Conservation (phyloP, 768 basidiomycete species). For the Russula dissimulans region DNA sequence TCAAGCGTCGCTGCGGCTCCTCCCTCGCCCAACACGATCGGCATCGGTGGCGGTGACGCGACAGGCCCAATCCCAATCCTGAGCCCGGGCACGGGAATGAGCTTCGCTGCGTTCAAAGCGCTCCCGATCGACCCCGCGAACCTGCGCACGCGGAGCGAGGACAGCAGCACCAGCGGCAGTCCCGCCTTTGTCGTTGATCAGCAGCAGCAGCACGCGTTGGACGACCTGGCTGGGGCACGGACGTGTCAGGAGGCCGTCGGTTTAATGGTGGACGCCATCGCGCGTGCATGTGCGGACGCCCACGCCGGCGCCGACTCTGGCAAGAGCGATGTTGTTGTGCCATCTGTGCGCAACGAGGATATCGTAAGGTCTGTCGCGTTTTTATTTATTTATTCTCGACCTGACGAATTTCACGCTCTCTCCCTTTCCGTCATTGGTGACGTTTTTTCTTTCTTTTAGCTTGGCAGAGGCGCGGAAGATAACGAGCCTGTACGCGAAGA, state of each 20-base stretch:
- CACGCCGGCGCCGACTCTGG: conserved; percentile 32
- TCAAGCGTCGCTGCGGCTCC: conserved; percentile 31
- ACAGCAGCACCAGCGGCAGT: conserved; percentile 22
- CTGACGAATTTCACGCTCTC: too few species aligned
- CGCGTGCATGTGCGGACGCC: conserved; percentile 54
- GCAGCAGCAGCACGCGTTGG: conserved; percentile 25
- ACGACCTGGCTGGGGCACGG: conserved; percentile 49
- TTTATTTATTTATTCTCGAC: too few species aligned
- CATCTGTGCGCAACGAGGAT: conserved; percentile 56
- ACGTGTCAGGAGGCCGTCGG: conserved; percentile 74
- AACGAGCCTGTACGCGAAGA: conserved; percentile 82
- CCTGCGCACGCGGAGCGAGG: conserved; percentile 30
- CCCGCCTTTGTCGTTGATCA: too few species aligned
- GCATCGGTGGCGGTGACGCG: not conserved
- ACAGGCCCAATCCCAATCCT: conserved; percentile 13
- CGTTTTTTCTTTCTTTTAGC: conserved; percentile 30
- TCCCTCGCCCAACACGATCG: not conserved
- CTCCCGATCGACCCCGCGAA: conserved; percentile 58
- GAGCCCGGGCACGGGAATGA: conserved; percentile 34
- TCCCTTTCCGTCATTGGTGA: too few species aligned
- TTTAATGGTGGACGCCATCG: conserved; percentile 62
- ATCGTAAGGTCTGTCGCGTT: conserved; percentile 58
- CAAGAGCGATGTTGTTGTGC: conserved; percentile 20
- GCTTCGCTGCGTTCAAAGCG: conserved; percentile 71
- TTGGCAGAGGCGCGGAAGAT: conserved; percentile 74